Base-by-base conservation (phyloP, 257 asterid species). In the Ehretia macrophylla region DNA sequence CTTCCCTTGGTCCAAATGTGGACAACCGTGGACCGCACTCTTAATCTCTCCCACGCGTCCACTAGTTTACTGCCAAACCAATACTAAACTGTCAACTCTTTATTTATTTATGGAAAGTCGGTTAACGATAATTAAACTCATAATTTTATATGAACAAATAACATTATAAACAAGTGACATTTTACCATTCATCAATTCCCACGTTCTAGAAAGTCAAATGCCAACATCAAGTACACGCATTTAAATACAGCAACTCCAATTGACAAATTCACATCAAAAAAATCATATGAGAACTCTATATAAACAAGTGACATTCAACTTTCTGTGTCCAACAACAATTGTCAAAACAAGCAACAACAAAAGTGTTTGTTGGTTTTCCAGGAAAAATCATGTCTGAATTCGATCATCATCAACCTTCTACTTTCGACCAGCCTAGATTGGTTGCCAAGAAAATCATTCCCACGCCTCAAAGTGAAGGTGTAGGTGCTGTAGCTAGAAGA, bases 401-500 rank as follows among this genome's bases (percentile, higher is more conserved):
- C 37, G 74, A 67, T 70, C 78, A 77, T 40, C 20, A 37, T 56
- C 78, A 77, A 45, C 49, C 40, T 50, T 32, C 61, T 47, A 76
- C 74, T 63, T 83, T 85, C 66, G 60, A 75, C 49, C 79, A 60
- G 23, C 95, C 97, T 8, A 86, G 97, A 75, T 72, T 84, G 77
- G 89, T 86, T 8, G 80, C 65, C 39, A 86, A 78, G 76, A 81
- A 79, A 72, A 57, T 92, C 4, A 55, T 84, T 77, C 83, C 95
- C 66, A 81, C 72, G 69, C 58, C 83, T 19, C 97, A 92, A 73
- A 64, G 85, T 16, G 97, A 88, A 69, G 96, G 97, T 9, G 70
- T 66, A 37, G 97, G 99, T 44, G 97, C 95, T 9, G 74, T 80
- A 62, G 95, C 83, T 0, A 83, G 94, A 62, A 84, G 97, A 75